A percentile compares a stretch with the other conserved stretches of the same genome.
phyloP scores from a whole-genome alignment of 768 basidiomycete species.

The Austroboletus eburneus region DNA sequence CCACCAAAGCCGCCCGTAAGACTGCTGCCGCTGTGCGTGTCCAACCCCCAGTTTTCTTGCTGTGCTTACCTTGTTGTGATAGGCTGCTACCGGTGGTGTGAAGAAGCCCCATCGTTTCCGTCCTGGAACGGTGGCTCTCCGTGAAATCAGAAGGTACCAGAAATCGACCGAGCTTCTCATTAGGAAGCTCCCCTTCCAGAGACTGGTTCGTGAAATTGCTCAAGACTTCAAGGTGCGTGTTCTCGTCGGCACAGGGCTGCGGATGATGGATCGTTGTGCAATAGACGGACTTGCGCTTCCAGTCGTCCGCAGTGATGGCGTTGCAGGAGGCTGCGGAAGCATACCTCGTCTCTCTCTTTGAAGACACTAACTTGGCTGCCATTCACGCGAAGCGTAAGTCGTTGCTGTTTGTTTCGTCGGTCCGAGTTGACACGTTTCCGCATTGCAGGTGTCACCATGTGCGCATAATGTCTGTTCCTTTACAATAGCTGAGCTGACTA shows the following conservation, averaged over 20 bases:
- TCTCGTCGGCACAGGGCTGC: not conserved
- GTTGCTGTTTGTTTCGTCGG: conserved; percentile 1
- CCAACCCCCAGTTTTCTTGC: conserved; percentile 1
- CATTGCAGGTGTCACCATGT: conserved; percentile 54
- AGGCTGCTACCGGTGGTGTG: conserved; percentile 77
- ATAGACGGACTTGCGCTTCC: conserved; percentile 90
- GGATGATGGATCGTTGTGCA: conserved; percentile 2
- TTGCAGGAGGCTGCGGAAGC: conserved; percentile 92
- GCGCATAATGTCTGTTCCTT: conserved; percentile 19
- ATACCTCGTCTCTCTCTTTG: conserved; percentile 82
- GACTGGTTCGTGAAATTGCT: conserved; percentile 95
- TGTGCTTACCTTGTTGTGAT: no score
- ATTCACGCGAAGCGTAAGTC: conserved; percentile 78
- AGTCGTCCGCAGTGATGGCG: conserved; percentile 92
- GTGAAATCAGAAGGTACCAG: conserved; percentile 98
- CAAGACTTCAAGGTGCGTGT: conserved; percentile 85
- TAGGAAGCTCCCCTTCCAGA: conserved; percentile 99
- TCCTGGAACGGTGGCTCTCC: conserved; percentile 97
- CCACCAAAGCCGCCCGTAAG: conserved; percentile 94
- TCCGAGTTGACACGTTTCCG: conserved; percentile 8
- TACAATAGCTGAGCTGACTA: conserved; percentile 15
- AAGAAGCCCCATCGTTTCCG: conserved; percentile 99
- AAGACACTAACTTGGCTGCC: conserved; percentile 88
- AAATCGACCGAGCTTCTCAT: conserved; percentile 99
- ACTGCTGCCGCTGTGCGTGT: conserved; percentile 62